phyloP scores from a whole-genome alignment of 78 protist genomes.

The Mantamonas sphyraenae region DNA sequence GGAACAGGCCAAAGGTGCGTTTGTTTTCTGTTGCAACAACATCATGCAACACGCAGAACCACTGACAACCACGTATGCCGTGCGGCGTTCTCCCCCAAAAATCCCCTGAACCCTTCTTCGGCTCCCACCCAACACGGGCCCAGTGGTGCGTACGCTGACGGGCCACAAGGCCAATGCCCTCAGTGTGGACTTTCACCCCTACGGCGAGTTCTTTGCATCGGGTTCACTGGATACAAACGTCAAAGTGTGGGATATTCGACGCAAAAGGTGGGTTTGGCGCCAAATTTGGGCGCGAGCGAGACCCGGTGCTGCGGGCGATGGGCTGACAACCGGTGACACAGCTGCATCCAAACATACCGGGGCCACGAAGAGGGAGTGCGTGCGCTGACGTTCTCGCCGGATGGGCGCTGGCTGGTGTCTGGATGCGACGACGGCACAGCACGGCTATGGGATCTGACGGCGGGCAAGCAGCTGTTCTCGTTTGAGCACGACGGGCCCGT shows the following conservation, averaged over 20 bases:
- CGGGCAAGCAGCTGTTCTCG: constrained; percentile 27
- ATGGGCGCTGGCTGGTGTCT: constrained; percentile 44
- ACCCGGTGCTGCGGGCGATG: no score
- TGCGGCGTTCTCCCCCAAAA: no score
- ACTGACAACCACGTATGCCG: no score
- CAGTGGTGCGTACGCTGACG: constrained; percentile 10
- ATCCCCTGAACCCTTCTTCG: no score
- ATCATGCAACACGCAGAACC: no score
- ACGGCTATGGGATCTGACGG: constrained; percentile 37
- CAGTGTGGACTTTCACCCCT: constrained; percentile 44
- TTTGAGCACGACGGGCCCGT: no score
- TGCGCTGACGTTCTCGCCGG: constrained; percentile 31
- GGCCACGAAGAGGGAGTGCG: constrained; percentile 19
- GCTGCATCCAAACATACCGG: constrained; percentile 39
- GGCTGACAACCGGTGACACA: background rate
- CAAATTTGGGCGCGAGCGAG: no score
- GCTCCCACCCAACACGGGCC: no score
- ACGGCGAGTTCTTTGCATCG: constrained; percentile 47
- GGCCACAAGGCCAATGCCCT: constrained; percentile 37
- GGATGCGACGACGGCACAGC: constrained; percentile 25
- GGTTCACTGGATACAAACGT: constrained; percentile 32
- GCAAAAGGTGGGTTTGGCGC: no score
- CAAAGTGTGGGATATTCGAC: constrained; percentile 37
- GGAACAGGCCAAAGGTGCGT: background rate
- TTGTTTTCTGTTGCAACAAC: no score